Percentiles rank a stretch among this genome's conserved stretches.
phyloP scores from a whole-genome alignment of 1,284 basidiomycete species.

The Tilletiaria anomala region DNA sequence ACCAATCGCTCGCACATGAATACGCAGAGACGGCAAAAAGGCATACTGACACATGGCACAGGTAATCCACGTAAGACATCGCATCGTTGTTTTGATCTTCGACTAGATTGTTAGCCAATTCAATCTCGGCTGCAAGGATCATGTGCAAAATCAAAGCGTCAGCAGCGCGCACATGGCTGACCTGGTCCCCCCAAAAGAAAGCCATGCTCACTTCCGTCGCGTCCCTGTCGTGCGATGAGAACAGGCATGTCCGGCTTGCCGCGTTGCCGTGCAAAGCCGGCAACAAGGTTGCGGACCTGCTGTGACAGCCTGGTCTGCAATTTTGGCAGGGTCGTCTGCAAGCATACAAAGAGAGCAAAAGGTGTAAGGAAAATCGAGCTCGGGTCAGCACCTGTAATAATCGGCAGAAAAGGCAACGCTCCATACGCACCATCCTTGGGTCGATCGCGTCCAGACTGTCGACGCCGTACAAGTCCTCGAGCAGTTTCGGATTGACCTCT shows the following conservation, averaged over 20 bases:
- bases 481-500: constrained; percentile 62
- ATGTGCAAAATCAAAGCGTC: background rate
- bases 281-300: constrained; percentile 72
- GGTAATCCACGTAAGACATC: constrained; percentile 45
- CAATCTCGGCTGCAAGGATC: constrained; percentile 63
- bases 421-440: constrained; percentile 55
- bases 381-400: background rate
- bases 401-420: background rate
- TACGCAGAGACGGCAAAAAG: no score
- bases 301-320: constrained; percentile 63
- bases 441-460: constrained; percentile 63
- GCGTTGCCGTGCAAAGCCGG: constrained; percentile 53
- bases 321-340: constrained; percentile 56
- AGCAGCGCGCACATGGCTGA: no score
- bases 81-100: constrained; percentile 95
- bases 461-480: constrained; percentile 72
- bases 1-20: no score
- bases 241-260: constrained; percentile 54
- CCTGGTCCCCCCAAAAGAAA: no score
- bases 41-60: constrained; percentile 1
- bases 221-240: constrained; percentile 72
- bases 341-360: background rate
- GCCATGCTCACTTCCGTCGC: no score
- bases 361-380: background rate
- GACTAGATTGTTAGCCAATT: constrained; percentile 89